Evolutionary conservation across 2,329 filamentous ascomycete genomes (phyloP).

Genomic region (Ophiocordyceps australis): DNA sequence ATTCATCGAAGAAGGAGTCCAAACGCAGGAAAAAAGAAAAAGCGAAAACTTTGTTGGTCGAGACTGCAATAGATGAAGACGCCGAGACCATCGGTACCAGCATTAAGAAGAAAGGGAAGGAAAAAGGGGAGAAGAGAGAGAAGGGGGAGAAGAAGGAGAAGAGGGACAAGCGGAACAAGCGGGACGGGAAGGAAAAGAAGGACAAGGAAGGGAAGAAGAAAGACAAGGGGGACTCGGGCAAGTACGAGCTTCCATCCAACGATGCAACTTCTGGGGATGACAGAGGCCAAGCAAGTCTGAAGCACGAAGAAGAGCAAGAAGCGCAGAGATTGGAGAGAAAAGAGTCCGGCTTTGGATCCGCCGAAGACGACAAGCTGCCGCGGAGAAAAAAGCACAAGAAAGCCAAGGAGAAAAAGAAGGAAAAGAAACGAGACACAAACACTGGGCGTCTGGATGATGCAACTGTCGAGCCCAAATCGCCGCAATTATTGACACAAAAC

Average conservation of each 20-base stretch:
- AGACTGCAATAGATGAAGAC: conserved; percentile 4
- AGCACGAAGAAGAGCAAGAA: no score
- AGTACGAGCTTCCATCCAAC: no score
- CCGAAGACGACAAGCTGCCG: conserved; percentile 7
- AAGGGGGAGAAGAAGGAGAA: conserved; percentile 7
- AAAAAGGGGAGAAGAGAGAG: background rate
- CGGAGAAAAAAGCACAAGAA: conserved; percentile 18
- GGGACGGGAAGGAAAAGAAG: conserved; percentile 23
- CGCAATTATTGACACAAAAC: conserved; percentile 1
- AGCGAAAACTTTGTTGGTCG: conserved; percentile 8
- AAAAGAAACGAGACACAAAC: conserved; percentile 32
- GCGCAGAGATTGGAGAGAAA: no score
- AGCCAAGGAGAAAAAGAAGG: conserved; percentile 23
- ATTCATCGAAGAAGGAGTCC: conserved; percentile 16
- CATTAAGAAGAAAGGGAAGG: conserved; percentile 5
- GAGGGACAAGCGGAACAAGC: conserved; percentile 17
- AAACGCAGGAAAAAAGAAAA: conserved; percentile 18
- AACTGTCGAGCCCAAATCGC: conserved; percentile 5
- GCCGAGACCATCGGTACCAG: conserved; percentile 5
- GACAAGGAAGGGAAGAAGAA: conserved; percentile 32
- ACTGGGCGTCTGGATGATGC: conserved; percentile 18
- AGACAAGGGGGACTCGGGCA: conserved; percentile 19
- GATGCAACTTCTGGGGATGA: no score
- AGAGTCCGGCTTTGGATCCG: no score
- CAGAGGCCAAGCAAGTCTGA: no score